Conservation (phyloP, 1,284 basidiomycete species). For the Heterobasidion annosum region DNA sequence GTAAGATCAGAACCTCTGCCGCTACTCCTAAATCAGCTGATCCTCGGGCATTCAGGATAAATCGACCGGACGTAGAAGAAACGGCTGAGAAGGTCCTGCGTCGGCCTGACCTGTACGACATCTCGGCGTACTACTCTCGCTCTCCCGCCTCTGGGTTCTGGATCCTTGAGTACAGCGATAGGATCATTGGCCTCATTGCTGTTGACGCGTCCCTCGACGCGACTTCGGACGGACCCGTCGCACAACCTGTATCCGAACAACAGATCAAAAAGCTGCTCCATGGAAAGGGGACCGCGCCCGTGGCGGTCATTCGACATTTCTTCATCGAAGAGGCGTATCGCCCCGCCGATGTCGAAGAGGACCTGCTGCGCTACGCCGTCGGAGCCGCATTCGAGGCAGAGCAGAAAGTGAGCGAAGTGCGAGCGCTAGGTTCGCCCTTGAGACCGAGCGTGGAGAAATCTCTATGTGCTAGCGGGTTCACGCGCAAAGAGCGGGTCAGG, state of each 20-base stretch:
- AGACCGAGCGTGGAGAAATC: conserved; percentile 38
- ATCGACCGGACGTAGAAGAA: conserved; percentile 61
- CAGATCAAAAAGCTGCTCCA: conserved; percentile 12
- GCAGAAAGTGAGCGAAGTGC: conserved; percentile 32
- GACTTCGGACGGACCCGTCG: conserved; percentile 19
- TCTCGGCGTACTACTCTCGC: conserved; percentile 48
- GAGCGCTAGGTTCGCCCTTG: conserved; percentile 40
- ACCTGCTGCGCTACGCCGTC: conserved; percentile 54
- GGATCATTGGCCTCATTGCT: conserved; percentile 61
- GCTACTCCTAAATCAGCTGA: background rate
- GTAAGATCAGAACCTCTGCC: conserved; percentile 10
- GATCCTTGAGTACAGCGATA: conserved; percentile 53
- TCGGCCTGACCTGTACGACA: conserved; percentile 46
- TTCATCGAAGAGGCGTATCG: conserved; percentile 63
- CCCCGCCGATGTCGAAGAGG: conserved; percentile 46
- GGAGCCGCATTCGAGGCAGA: conserved; percentile 44
- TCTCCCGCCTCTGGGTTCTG: conserved; percentile 57
- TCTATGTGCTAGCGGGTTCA: conserved; percentile 44
- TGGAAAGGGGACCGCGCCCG: conserved; percentile 27
- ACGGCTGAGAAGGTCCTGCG: conserved; percentile 44
- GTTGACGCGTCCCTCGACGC: conserved; percentile 49
- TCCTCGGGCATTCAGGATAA: conserved; percentile 36
- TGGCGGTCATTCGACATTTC: conserved; percentile 69
- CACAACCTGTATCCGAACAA: conserved; percentile 12
- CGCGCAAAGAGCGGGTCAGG: conserved; percentile 28